Conservation (phyloP, 1,284 basidiomycete species). For the Tylopilus sp. region DNA sequence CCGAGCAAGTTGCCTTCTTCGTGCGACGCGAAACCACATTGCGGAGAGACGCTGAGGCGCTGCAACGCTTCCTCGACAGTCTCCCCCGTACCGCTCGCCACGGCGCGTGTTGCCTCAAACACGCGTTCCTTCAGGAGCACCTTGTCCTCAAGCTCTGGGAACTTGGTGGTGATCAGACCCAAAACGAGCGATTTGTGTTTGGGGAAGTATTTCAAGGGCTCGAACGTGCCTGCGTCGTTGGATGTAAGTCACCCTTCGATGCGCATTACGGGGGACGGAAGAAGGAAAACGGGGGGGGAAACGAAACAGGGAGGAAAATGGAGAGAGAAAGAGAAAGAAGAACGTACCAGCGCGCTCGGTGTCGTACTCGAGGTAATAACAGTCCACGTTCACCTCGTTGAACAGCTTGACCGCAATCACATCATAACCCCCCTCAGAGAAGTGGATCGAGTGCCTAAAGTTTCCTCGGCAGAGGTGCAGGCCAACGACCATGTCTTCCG, state of each 20-base stretch:
- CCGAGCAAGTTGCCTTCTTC: slow-evolving; percentile 51
- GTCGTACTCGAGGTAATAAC: slow-evolving; percentile 78
- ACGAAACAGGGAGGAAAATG: no score
- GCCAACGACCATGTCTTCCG: slow-evolving; percentile 61
- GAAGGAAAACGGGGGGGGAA: no score
- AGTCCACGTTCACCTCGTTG: slow-evolving; percentile 67
- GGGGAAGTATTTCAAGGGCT: slow-evolving; percentile 62
- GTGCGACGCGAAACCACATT: slow-evolving; percentile 72
- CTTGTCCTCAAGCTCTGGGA: slow-evolving; percentile 58
- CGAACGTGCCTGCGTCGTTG: slow-evolving; percentile 41
- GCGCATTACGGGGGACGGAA: no score
- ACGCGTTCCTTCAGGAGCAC: slow-evolving; percentile 57
- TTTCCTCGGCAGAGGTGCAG: slow-evolving; percentile 80
- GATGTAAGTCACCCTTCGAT: no score
- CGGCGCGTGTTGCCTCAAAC: slow-evolving; percentile 55
- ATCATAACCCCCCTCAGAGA: slow-evolving; percentile 70
- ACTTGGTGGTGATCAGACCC: slow-evolving; percentile 72
- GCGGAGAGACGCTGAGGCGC: slow-evolving; percentile 64
- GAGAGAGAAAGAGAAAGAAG: neutral
- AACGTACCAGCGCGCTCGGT: slow-evolving; percentile 60
- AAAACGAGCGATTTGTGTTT: slow-evolving; percentile 65
- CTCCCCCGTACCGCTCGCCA: slow-evolving; percentile 49
- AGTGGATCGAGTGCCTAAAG: slow-evolving; percentile 62
- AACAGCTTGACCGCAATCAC: slow-evolving; percentile 72
- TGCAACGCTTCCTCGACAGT: slow-evolving; percentile 54